Percentiles rank a stretch among this genome's conserved stretches.
Conservation (phyloP, 2,329 filamentous ascomycete species). For the Diplodia corticola region DNA sequence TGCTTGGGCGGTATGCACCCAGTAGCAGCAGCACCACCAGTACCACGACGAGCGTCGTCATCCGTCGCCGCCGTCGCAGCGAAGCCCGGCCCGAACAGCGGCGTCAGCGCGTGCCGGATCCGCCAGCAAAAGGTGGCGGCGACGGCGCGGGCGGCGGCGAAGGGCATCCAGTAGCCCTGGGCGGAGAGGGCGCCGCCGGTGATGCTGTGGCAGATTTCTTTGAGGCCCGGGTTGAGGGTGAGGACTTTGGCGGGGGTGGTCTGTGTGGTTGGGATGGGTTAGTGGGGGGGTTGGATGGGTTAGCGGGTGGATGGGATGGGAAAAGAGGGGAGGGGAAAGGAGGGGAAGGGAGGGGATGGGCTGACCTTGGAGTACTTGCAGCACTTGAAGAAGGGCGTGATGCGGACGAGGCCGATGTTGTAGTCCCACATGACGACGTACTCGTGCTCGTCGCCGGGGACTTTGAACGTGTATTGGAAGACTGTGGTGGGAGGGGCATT, state of each 20-base stretch:
- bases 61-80: too few species aligned
- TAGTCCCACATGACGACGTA: constrained; percentile 96
- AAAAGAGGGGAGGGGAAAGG: background rate
- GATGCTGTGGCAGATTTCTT: constrained; percentile 90
- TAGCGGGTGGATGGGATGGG: background rate
- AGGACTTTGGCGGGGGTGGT: constrained; percentile 83
- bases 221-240: constrained; percentile 70
- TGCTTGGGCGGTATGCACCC: constrained; percentile 63
- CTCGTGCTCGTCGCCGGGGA: constrained; percentile 64
- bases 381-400: constrained; percentile 93
- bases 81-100: constrained; percentile 85
- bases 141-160: constrained; percentile 77
- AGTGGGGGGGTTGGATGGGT: background rate
- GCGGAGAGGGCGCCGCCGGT: constrained; percentile 88
- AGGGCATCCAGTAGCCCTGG: constrained; percentile 99
- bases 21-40: too few species aligned
- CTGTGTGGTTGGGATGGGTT: constrained; percentile 66
- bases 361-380: constrained; percentile 81
- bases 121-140: constrained; percentile 86
- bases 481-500: too few species aligned
- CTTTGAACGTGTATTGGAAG: constrained; percentile 78
- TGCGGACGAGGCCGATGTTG: constrained; percentile 87
- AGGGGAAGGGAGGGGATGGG: background rate
- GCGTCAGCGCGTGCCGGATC: constrained; percentile 83
- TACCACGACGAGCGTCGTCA: too few species aligned